These are phyloP conservation scores for Backusella australiensis DNA, from an alignment of 192 early-diverging fungal genomes.

Conservation along the genomic window DNA sequence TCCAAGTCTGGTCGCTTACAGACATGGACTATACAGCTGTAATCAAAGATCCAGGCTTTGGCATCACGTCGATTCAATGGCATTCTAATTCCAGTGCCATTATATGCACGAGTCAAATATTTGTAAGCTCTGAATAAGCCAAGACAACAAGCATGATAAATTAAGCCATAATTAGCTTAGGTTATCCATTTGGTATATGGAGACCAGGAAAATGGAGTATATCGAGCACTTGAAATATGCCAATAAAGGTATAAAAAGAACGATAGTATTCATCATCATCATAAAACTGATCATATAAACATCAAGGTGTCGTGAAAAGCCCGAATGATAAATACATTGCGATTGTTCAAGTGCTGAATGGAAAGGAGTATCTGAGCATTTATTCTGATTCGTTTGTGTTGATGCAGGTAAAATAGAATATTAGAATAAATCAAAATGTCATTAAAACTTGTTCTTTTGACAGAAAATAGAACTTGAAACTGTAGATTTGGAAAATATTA, in stretches of 20 bases:
- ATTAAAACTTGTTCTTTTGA: neutral
- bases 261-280: neutral
- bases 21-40: conserved; percentile 56
- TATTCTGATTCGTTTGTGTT: conserved; percentile 67
- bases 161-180: conserved; percentile 42
- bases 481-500: conserved; percentile 67
- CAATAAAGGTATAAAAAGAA: conserved; percentile 45
- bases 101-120: conserved; percentile 3
- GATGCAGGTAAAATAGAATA: conserved; percentile 50
- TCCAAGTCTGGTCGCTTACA: conserved; percentile 57
- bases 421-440: neutral
- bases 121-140: conserved; percentile 2
- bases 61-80: neutral
- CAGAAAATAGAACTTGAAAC: conserved; percentile 72
- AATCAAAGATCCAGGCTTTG: conserved; percentile 56
- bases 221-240: conserved; percentile 70
- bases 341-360: conserved; percentile 54
- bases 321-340: conserved; percentile 62
- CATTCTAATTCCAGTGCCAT: conserved; percentile 24
- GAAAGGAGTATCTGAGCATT: conserved; percentile 63
- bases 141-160: conserved; percentile 17
- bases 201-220: conserved; percentile 48
- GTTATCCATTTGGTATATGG: conserved; percentile 67
- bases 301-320: conserved; percentile 53
- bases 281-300: neutral